Evolutionary conservation across 495 filamentous ascomycete genomes (phyloP), one percentile per base, ranked within the genome.

Genomic region (Penicillium nucicola): DNA sequence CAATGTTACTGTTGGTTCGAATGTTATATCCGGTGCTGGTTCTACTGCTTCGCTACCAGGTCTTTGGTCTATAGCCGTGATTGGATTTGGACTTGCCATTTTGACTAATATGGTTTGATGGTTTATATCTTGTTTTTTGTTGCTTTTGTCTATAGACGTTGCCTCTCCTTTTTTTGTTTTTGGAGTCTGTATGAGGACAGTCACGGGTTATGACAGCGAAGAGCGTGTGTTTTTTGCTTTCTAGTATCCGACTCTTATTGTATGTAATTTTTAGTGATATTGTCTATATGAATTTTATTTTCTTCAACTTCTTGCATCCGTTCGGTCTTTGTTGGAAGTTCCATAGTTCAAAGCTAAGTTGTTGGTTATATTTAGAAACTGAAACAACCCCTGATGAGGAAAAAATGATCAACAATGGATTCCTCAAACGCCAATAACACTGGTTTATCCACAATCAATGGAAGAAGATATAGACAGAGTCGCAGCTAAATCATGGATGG

Each of bases 1-100:
- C 13, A 79, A 78, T 20, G 63, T 89, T 23, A 80, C 80, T 5
- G 65, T 66, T 2, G 77, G 68, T 1, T 42, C 48, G 4, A 30
- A 45, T n/a, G 50, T 46, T 6, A 56, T 35, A 10, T 42, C 53
- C 5, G 49, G 53, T 31, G 56, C 58, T 43, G 51, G 56, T 18
- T 25, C 53, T 34, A 37, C 31, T 31, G 28, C 34, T 25, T 41
- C 40, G 20, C 25, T 50, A 13, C 44, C 52, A 1, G 38, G 14
- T 33, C 22, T 48, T 33, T 36, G 36, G 13, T 5, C 40, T 10
- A 15, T 8, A 10, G 7, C 12, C 11, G 13, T 35, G 15, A 10
- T 44, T 17, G 28, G 15, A 1, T 48, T 39, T 13, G 18, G n/a
- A 2, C 30, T 48, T 14, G 28, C 13, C 9, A 4, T 15, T 4